Conservation (phyloP, 164 flowering plant genomes). For the Litsea cubeba region DNA sequence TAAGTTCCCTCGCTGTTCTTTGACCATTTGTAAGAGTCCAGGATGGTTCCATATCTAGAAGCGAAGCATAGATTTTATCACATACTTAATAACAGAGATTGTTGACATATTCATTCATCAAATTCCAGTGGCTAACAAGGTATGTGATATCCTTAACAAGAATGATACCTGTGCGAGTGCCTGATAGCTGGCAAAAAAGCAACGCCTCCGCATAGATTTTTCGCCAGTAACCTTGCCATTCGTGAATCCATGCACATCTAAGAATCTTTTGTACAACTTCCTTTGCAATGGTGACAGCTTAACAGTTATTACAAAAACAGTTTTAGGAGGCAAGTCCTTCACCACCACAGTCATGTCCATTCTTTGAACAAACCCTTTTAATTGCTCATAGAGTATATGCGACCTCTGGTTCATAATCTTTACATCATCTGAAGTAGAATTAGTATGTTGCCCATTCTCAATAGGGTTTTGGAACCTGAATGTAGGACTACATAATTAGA, state of each 20-base stretch:
- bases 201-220: slow-evolving; percentile 41
- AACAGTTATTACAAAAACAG: slow-evolving; percentile 86
- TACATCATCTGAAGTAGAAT: slow-evolving; percentile 83
- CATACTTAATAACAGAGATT: background rate
- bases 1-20: slow-evolving; percentile 49
- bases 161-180: slow-evolving; percentile 83
- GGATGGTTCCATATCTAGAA: slow-evolving; percentile 98
- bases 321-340: slow-evolving; percentile 96
- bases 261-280: slow-evolving; percentile 76
- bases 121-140: background rate
- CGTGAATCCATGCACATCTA: slow-evolving; percentile 85
- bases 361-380: slow-evolving; percentile 96
- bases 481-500: background rate
- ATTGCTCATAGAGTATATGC: slow-evolving; percentile 91
- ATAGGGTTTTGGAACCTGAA: slow-evolving; percentile 97
- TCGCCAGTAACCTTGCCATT: slow-evolving; percentile 51
- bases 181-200: slow-evolving; percentile 93
- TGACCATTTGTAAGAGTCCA: slow-evolving; percentile 77
- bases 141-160: background rate
- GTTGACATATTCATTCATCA: background rate
- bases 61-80: background rate
- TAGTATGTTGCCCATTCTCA: slow-evolving; percentile 93
- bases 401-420: slow-evolving; percentile 97
- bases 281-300: slow-evolving; percentile 88
- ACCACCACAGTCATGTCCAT: slow-evolving; percentile 95